These are phyloP conservation scores for Neonectria coccinea DNA, from an alignment of 2,329 filamentous ascomycete species.

Conservation along the genomic window DNA sequence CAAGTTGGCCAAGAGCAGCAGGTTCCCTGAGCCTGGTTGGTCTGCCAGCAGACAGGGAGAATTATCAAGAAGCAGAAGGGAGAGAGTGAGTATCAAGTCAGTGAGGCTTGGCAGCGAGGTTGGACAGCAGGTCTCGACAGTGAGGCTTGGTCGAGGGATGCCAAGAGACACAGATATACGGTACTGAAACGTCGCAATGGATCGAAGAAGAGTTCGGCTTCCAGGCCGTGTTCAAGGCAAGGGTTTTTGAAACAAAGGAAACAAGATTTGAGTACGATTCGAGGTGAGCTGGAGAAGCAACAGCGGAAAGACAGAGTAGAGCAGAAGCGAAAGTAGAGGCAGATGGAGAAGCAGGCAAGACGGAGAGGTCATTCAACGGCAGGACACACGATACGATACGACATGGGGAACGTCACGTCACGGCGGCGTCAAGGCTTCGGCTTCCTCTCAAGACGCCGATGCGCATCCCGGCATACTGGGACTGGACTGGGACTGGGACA, in stretches of 20 bases:
- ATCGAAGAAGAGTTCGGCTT: conserved; percentile 2
- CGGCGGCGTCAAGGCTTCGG: background rate
- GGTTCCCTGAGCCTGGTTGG: conserved; percentile 2
- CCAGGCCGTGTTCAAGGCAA: conserved; percentile 1
- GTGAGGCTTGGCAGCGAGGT: background rate
- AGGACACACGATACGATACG: background rate
- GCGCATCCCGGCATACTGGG: background rate
- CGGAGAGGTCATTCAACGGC: background rate
- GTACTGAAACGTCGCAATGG: background rate
- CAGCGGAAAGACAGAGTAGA: background rate
- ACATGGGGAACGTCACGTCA: background rate
- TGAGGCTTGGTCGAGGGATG: background rate
- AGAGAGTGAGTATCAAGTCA: background rate
- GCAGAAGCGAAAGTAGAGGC: background rate
- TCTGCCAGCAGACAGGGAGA: conserved; percentile 25
- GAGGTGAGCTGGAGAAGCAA: conserved; percentile 6
- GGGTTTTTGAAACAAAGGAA: conserved; percentile 12
- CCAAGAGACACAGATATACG: background rate
- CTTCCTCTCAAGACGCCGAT: background rate
- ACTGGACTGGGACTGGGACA: too few species aligned
- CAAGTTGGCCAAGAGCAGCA: background rate
- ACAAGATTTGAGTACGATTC: background rate
- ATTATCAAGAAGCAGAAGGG: background rate
- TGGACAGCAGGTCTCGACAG: background rate
- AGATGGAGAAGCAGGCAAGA: background rate